Conservation (phyloP, 805 yeast genomes). For the Wickerhamiella cacticola region DNA sequence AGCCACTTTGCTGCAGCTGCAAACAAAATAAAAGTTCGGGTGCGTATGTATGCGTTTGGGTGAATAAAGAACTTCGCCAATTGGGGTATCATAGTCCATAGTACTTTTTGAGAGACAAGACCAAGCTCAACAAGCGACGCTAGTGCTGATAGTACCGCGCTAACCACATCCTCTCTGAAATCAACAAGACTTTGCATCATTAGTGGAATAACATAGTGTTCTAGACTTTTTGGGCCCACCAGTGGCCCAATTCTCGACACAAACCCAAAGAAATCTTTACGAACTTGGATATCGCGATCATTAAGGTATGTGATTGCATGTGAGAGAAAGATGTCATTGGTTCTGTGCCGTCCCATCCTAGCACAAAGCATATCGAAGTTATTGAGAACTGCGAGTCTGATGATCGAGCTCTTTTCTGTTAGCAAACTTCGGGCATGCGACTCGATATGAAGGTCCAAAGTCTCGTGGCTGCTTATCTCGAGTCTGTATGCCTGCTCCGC, state of each 20-base stretch:
- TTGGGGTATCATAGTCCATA: constrained; percentile 44
- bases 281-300: constrained; percentile 55
- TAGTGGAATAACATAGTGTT: constrained; percentile 78
- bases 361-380: constrained; percentile 68
- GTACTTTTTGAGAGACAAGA: constrained; percentile 37
- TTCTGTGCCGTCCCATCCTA: constrained; percentile 73
- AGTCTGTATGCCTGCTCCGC: constrained; percentile 46
- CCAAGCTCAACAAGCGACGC: constrained; percentile 47
- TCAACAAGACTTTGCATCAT: constrained; percentile 74
- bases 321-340: constrained; percentile 78
- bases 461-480: constrained; percentile 15
- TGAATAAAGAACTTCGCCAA: constrained; percentile 55
- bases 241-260: constrained; percentile 64
- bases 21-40: constrained; percentile 49
- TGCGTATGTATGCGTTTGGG: constrained; percentile 79
- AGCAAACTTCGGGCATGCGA: constrained; percentile 50
- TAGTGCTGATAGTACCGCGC: constrained; percentile 51
- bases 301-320: constrained; percentile 86
- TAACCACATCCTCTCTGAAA: constrained; percentile 61
- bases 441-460: constrained; percentile 43
- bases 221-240: constrained; percentile 70
- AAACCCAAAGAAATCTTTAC: constrained; percentile 59
- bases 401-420: constrained; percentile 55
- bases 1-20: constrained; percentile 50
- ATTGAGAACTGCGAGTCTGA: constrained; percentile 54